Percentiles rank a stretch among this genome's conserved stretches.
Evolutionary conservation across 2,329 filamentous ascomycete genomes (phyloP).

Genomic region (Conoideocrella luteorostrata): DNA sequence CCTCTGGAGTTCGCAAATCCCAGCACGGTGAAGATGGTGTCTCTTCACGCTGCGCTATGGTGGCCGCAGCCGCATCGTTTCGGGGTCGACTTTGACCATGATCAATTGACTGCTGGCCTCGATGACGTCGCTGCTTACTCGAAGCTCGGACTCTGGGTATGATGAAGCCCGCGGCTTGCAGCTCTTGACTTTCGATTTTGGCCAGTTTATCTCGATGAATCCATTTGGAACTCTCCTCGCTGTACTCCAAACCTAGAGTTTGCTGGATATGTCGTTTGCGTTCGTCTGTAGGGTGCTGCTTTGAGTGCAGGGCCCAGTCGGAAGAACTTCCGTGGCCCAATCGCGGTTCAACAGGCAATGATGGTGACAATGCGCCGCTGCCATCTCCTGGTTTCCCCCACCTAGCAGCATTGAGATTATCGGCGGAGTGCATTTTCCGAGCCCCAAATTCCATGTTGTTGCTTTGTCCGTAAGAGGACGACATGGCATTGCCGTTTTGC

Average conservation of each 20-base stretch:
- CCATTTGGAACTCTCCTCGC: conserved; percentile 65
- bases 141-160: conserved; percentile 48
- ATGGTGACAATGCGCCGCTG: conserved; percentile 14
- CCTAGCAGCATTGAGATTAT: conserved; percentile 21
- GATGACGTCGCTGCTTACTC: conserved; percentile 37
- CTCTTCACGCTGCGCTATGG: conserved; percentile 20
- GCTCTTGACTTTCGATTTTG: conserved; percentile 71
- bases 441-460: conserved; percentile 21
- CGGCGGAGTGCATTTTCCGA: conserved; percentile 31
- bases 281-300: conserved; percentile 18
- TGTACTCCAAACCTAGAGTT: conserved; percentile 20
- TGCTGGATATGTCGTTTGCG: conserved; percentile 20
- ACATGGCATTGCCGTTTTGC: conserved; percentile 20
- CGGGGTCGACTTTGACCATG: conserved; percentile 22
- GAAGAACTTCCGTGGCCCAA: conserved; percentile 11
- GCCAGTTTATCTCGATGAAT: conserved; percentile 81
- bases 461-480: conserved; percentile 13
- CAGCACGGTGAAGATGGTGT: conserved; percentile 45
- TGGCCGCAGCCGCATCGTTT: conserved; percentile 42
- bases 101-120: conserved; percentile 10
- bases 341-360: conserved; percentile 18
- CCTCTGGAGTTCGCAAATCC: conserved; percentile 72
- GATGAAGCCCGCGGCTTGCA: conserved; percentile 70
- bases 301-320: conserved; percentile 12
- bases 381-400: conserved; percentile 18